A percentile compares a stretch with the other conserved stretches of the same genome.
Evolutionary conservation across 306 rosid genomes (phyloP).

Genomic region (Fagus sylvatica): DNA sequence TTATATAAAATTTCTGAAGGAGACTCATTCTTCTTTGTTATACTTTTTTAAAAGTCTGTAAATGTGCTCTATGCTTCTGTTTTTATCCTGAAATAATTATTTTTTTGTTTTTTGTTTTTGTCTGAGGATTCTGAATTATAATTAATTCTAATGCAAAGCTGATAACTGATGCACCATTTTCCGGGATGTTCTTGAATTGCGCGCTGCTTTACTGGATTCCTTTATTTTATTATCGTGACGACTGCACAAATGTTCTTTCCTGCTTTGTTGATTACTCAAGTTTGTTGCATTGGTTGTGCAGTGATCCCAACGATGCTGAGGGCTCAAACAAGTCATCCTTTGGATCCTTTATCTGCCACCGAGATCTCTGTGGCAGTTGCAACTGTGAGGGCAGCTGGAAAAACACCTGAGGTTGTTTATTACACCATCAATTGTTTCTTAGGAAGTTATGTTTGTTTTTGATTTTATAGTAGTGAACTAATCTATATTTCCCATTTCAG

Average conservation of each 20-base stretch:
- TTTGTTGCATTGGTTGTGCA: constrained; percentile 28
- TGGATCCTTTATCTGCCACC: constrained; percentile 86
- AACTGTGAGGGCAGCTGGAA: constrained; percentile 91
- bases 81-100: not conserved
- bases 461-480: constrained; percentile 15
- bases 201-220: not conserved
- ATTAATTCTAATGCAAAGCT: constrained; percentile 10
- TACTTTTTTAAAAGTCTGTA: not conserved
- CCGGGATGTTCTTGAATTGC: not conserved
- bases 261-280: constrained; percentile 11
- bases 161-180: not conserved
- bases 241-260: constrained; percentile 5
- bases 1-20: no score
- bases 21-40: no score
- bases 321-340: constrained; percentile 84
- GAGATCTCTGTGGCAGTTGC: constrained; percentile 90
- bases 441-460: not conserved
- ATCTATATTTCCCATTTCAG: constrained; percentile 42
- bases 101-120: not conserved
- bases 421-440: constrained; percentile 4
- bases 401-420: constrained; percentile 78
- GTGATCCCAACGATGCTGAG: constrained; percentile 65
- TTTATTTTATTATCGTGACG: not conserved
- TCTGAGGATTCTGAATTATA: not conserved
- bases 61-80: not conserved